Conservation (phyloP, 1,139 yeast genomes). For the Blastobotrys serpentis region DNA sequence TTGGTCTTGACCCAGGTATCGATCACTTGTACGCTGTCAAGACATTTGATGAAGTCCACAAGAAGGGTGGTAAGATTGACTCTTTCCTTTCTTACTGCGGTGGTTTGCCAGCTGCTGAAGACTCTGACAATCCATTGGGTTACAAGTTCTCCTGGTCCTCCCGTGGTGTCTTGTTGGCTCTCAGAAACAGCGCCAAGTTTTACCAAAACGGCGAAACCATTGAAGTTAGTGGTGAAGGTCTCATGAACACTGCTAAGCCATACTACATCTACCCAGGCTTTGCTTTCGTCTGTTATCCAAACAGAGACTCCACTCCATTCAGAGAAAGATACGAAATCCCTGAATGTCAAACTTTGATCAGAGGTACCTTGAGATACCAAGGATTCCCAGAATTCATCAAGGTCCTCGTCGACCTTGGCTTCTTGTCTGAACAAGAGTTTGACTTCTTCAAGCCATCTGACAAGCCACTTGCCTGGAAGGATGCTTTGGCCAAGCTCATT, state of each 20-base stretch:
- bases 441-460: slow-evolving; percentile 50
- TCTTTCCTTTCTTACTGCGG: slow-evolving; percentile 97
- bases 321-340: slow-evolving; percentile 90
- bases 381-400: slow-evolving; percentile 98
- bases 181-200: slow-evolving; percentile 89
- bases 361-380: slow-evolving; percentile 97
- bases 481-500: slow-evolving; percentile 73
- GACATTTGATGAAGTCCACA: slow-evolving; percentile 96
- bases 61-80: slow-evolving; percentile 84
- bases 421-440: slow-evolving; percentile 73
- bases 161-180: slow-evolving; percentile 93
- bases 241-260: slow-evolving; percentile 94
- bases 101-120: slow-evolving; percentile 97
- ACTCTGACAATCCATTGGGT: slow-evolving; percentile 96
- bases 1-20: slow-evolving; percentile 90
- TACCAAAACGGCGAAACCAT: slow-evolving; percentile 83
- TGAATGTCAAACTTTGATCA: slow-evolving; percentile 93
- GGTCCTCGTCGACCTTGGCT: slow-evolving; percentile 90
- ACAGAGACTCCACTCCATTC: slow-evolving; percentile 95
- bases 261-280: slow-evolving; percentile 95
- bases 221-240: slow-evolving; percentile 78
- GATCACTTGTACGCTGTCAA: slow-evolving; percentile 98
- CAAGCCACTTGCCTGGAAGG: slow-evolving; percentile 75
- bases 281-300: slow-evolving; percentile 93
- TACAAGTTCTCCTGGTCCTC: slow-evolving; percentile 99